phyloP scores from a whole-genome alignment of 73 alveolate species.

The Effrenium voratum region DNA sequence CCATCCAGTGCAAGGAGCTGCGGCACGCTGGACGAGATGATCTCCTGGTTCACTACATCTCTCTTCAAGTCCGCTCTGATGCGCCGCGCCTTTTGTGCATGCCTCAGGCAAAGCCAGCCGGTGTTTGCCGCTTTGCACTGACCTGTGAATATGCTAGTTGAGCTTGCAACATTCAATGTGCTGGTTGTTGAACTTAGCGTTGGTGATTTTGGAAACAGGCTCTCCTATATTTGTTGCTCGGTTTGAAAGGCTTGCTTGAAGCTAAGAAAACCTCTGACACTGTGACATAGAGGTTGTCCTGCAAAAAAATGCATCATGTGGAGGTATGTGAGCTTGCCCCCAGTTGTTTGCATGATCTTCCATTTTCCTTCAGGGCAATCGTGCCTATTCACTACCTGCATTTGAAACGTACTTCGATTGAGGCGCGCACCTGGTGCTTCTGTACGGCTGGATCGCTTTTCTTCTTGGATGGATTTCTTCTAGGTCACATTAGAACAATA shows the following conservation, averaged over 20 bases:
- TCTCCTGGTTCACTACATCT: slow-evolving; percentile 69
- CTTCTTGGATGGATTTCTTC: slow-evolving; percentile 52
- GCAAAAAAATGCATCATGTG: too few species aligned
- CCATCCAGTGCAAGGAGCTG: too few species aligned
- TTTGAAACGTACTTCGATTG: not conserved
- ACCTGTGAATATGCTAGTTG: not conserved
- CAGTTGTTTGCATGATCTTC: not conserved
- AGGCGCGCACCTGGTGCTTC: slow-evolving; percentile 57
- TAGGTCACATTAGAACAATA: not conserved
- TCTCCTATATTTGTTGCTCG: not conserved
- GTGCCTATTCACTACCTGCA: not conserved
- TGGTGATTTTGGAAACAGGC: not conserved
- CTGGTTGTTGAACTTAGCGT: not conserved
- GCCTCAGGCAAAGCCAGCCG: not conserved
- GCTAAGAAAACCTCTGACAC: not conserved
- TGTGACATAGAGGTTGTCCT: not conserved
- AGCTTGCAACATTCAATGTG: not conserved
- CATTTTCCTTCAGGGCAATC: not conserved
- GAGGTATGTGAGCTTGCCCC: too few species aligned
- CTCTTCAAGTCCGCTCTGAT: slow-evolving; percentile 81
- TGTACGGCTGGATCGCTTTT: slow-evolving; percentile 66
- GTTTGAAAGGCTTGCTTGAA: not conserved
- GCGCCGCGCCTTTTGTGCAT: slow-evolving; percentile 67
- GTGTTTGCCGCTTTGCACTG: not conserved
- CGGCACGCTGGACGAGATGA: slow-evolving; percentile 58